phyloP scores from a whole-genome alignment of 2,329 filamentous ascomycete genomes.

The Fusarium subtropicale region DNA sequence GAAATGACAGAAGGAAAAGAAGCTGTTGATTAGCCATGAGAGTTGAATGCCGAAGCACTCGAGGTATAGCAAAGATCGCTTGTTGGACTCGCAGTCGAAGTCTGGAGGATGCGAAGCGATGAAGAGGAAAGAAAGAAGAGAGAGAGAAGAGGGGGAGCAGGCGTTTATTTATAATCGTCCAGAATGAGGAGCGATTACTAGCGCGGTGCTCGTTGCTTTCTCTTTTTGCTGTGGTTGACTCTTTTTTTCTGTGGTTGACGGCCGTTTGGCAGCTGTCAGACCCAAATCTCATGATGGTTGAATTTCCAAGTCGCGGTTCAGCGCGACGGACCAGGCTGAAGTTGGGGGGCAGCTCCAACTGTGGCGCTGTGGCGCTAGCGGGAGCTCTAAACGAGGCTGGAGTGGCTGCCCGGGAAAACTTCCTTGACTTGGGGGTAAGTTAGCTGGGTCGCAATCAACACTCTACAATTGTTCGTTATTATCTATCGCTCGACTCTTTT shows the following conservation, averaged over 20 bases:
- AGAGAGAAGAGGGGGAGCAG: conserved; percentile 7
- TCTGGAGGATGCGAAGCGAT: conserved; percentile 19
- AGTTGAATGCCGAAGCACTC: conserved; percentile 18
- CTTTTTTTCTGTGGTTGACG: neutral
- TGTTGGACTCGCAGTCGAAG: neutral
- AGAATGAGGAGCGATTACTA: conserved; percentile 8
- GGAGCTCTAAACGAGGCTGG: conserved; percentile 37
- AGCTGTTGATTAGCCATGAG: neutral
- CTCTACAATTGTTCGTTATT: conserved; percentile 15
- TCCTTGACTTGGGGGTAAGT: conserved; percentile 26
- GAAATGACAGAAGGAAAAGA: neutral
- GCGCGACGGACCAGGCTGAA: conserved; percentile 36
- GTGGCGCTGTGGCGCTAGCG: conserved; percentile 34
- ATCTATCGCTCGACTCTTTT: conserved; percentile 2
- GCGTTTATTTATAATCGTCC: conserved; percentile 10
- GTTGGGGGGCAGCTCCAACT: conserved; percentile 10
- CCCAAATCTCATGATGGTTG: neutral
- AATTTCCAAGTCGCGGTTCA: conserved; percentile 19
- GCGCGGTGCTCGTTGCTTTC: neutral
- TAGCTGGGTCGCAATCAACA: conserved; percentile 30
- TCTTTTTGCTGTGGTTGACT: neutral
- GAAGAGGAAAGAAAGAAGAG: neutral
- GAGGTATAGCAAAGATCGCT: conserved; percentile 19
- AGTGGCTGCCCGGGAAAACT: conserved; percentile 44
- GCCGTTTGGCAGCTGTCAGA: neutral